These are phyloP conservation scores for Plenodomus tracheiphilus DNA, from an alignment of 2,329 filamentous ascomycete species.

Conservation along the genomic window DNA sequence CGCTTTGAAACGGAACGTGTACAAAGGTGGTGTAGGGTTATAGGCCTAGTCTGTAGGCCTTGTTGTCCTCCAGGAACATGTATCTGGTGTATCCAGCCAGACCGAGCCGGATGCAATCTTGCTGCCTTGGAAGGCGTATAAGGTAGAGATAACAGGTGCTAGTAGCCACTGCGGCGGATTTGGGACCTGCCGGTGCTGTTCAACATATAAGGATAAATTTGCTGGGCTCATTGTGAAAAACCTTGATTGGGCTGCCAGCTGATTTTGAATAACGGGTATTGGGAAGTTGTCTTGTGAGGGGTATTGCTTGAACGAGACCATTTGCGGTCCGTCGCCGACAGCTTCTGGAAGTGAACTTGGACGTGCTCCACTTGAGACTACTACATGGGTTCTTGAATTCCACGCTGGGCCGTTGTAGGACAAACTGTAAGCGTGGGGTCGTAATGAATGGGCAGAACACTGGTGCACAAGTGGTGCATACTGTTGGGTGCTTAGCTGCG, in stretches of 20 bases:
- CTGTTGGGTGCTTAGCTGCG: conserved; percentile 7
- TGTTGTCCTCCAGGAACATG: conserved; percentile 25
- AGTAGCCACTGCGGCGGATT: conserved; percentile 39
- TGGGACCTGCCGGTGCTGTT: conserved; percentile 32
- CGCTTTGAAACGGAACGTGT: conserved; percentile 29
- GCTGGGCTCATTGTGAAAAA: conserved; percentile 10
- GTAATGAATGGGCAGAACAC: conserved; percentile 11
- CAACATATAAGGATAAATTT: conserved; percentile 28
- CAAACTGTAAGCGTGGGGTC: conserved; percentile 12
- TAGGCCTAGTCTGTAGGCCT: conserved; percentile 18
- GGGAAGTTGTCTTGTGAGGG: conserved; percentile 11
- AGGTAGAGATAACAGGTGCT: conserved; percentile 20
- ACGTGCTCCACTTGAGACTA: conserved; percentile 2
- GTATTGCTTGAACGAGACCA: conserved; percentile 4
- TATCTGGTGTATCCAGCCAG: conserved; percentile 32
- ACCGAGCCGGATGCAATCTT: conserved; percentile 13
- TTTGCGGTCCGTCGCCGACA: conserved; percentile 3
- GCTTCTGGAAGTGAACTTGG: conserved; percentile 22
- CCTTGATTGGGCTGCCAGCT: conserved; percentile 1
- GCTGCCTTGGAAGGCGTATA: conserved; percentile 21
- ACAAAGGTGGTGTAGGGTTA: conserved; percentile 17
- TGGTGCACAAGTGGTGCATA: conserved; percentile 16
- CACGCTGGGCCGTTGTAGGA: conserved; percentile 15
- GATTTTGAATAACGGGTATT: conserved; percentile 13
- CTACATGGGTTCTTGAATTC: conserved; percentile 19